phyloP scores from a whole-genome alignment of 1,139 yeast genomes.

The Spathaspora sp. region DNA sequence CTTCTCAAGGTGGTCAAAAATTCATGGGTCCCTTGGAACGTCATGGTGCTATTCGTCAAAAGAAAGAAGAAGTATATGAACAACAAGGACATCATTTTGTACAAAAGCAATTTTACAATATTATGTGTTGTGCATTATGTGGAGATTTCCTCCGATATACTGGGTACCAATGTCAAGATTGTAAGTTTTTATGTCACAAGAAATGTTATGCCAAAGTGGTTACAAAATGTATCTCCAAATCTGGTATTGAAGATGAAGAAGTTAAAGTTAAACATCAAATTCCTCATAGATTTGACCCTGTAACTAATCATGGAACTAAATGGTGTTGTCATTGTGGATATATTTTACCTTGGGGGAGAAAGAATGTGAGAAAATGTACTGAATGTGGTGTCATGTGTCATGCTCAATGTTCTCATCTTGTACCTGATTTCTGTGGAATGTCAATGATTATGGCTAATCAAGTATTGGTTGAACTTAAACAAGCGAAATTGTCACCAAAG shows the following conservation, averaged over 20 bases:
- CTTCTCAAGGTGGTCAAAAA: conserved; percentile 43
- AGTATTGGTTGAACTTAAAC: conserved; percentile 79
- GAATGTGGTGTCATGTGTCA: conserved; percentile 97
- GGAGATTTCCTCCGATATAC: conserved; percentile 91
- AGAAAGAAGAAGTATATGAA: conserved; percentile 92
- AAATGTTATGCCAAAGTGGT: conserved; percentile 93
- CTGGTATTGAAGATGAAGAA: conserved; percentile 84
- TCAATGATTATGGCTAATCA: conserved; percentile 95
- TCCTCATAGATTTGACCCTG: conserved; percentile 93
- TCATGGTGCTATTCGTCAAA: conserved; percentile 96
- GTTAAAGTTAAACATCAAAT: conserved; percentile 92
- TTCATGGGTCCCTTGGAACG: conserved; percentile 83
- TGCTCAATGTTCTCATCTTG: conserved; percentile 86
- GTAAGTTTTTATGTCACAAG: conserved; percentile 90
- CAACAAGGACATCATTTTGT: conserved; percentile 97
- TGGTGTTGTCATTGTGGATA: conserved; percentile 99
- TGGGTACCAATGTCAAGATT: conserved; percentile 97
- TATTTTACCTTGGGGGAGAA: conserved; percentile 90
- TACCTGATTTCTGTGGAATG: conserved; percentile 98
- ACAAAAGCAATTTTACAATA: conserved; percentile 90
- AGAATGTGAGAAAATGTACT: conserved; percentile 89
- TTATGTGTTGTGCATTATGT: conserved; percentile 96
- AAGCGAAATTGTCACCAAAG: conserved; percentile 40
- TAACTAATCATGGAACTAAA: conserved; percentile 89
- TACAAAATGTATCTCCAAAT: conserved; percentile 90